phyloP scores from a whole-genome alignment of 805 yeast species.

The Kuraishia ogatae region DNA sequence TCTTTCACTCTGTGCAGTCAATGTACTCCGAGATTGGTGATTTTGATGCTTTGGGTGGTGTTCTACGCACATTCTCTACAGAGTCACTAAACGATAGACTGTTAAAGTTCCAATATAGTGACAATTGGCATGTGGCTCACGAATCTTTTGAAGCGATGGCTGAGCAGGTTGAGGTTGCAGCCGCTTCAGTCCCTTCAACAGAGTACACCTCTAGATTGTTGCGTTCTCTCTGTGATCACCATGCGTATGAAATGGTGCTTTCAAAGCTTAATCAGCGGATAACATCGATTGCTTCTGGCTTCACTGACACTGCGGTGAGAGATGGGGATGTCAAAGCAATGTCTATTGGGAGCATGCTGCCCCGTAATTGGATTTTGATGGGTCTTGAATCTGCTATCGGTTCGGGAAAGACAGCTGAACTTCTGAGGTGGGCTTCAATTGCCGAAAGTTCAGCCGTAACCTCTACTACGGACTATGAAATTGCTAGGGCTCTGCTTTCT shows the following conservation, averaged over 20 bases:
- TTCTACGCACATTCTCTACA: constrained; percentile 62
- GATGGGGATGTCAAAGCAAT: constrained; percentile 62
- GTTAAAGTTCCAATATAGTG: constrained; percentile 73
- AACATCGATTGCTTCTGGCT: constrained; percentile 14
- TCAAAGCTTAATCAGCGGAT: constrained; percentile 31
- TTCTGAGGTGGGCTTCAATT: constrained; percentile 41
- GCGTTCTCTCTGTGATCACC: constrained; percentile 68
- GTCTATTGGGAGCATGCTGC: constrained; percentile 52
- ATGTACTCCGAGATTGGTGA: constrained; percentile 88
- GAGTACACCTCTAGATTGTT: constrained; percentile 49
- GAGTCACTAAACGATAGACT: constrained; percentile 68
- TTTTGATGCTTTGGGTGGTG: constrained; percentile 83
- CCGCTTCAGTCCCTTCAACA: neutral
- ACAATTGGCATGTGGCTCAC: constrained; percentile 81
- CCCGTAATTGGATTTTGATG: constrained; percentile 24
- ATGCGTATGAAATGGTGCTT: constrained; percentile 60
- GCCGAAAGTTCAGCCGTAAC: constrained; percentile 10
- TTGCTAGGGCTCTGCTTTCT: constrained; percentile 55
- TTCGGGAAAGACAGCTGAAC: constrained; percentile 13
- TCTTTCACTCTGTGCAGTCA: constrained; percentile 50
- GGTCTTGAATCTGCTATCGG: constrained; percentile 17
- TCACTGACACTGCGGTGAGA: constrained; percentile 20
- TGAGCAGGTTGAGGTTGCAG: constrained; percentile 10
- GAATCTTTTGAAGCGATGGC: constrained; percentile 72
- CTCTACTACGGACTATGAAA: constrained; percentile 37